Conservation (phyloP, 306 rosid genomes). For the Acacia crassicarpa region DNA sequence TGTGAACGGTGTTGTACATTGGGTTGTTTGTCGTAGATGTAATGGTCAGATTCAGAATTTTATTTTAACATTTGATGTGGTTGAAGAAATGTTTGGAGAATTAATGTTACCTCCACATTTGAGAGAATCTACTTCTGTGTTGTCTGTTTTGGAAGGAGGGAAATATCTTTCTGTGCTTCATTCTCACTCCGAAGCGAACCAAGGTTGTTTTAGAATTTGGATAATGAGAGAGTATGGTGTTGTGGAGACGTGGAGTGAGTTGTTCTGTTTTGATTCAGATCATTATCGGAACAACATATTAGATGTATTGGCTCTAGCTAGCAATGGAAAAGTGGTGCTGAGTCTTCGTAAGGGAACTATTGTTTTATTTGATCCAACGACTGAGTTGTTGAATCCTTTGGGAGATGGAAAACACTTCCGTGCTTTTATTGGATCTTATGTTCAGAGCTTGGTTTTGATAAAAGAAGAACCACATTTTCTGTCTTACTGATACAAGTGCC, state of each 20-base stretch:
- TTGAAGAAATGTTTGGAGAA: background rate
- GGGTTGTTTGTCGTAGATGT: background rate
- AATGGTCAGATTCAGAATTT: background rate
- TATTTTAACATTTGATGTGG: background rate
- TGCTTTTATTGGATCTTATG: background rate
- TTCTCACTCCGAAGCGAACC: background rate
- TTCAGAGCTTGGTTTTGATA: background rate
- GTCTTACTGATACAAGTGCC: background rate
- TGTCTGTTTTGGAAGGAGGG: background rate
- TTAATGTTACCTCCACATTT: background rate
- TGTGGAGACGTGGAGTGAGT: background rate
- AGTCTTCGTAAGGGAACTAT: background rate
- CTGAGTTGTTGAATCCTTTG: no score
- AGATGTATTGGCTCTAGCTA: background rate
- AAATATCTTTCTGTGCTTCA: background rate
- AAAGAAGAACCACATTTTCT: background rate
- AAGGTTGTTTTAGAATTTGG: background rate
- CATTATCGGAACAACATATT: background rate
- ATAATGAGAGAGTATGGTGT: background rate
- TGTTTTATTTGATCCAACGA: background rate
- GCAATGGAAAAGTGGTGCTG: background rate
- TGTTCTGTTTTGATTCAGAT: background rate
- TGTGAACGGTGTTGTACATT: background rate
- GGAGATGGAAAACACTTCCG: background rate
- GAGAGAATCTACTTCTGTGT: background rate